Conservation (phyloP, 225 moss, liverwort and hornwort genomes). For the Marchantia paleacea region DNA sequence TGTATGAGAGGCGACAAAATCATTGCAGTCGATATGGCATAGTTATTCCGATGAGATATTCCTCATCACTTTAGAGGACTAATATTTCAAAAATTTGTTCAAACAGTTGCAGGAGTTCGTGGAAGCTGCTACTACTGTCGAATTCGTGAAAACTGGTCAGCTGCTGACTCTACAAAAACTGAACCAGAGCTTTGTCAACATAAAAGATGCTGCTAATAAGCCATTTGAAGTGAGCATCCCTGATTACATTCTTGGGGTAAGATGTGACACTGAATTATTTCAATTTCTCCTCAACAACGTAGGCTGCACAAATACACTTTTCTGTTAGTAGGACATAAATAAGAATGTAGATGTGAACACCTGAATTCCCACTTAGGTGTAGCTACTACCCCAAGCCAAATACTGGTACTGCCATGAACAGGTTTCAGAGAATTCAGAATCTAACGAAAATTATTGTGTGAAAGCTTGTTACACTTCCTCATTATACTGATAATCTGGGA, state of each 20-base stretch:
- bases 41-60: neutral
- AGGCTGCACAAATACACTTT: no score
- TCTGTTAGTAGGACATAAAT: no score
- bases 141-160: constrained; percentile 40
- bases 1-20: neutral
- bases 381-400: no score
- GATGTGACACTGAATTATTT: neutral
- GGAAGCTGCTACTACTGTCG: constrained; percentile 52
- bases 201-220: constrained; percentile 39
- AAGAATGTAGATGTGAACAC: no score
- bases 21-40: neutral
- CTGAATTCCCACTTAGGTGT: no score
- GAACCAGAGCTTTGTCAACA: constrained; percentile 36
- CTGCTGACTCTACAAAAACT: constrained; percentile 41
- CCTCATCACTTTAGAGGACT: neutral
- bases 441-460: no score
- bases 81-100: neutral
- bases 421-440: no score
- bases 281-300: neutral
- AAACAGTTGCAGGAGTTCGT: constrained; percentile 56
- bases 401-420: no score
- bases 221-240: constrained; percentile 44
- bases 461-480: no score
- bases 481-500: no score
- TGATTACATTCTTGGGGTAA: constrained; percentile 56